Percentiles rank a stretch among this genome's conserved stretches.
phyloP scores from a whole-genome alignment of 2,329 filamentous ascomycete species.

The Exserohilum turcica region DNA sequence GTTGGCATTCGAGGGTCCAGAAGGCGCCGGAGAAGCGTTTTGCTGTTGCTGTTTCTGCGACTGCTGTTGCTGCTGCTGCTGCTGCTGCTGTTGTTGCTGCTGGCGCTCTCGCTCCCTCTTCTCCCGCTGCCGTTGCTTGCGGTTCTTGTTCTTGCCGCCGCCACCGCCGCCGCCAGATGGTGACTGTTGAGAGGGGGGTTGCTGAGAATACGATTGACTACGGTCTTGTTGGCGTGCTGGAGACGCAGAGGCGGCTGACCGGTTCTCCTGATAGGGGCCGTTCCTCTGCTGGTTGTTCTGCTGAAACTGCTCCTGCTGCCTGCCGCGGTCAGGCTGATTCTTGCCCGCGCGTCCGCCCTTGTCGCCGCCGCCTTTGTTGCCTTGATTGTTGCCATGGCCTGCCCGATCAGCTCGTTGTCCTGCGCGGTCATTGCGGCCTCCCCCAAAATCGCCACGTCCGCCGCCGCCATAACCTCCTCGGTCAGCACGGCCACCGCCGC shows the following conservation, averaged over 20 bases:
- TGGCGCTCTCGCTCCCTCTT: constrained; percentile 35
- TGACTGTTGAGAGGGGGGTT: constrained; percentile 24
- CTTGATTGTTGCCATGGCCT: constrained; percentile 23
- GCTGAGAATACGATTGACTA: constrained; percentile 22
- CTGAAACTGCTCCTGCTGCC: constrained; percentile 26
- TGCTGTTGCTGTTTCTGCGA: constrained; percentile 16
- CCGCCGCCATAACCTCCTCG: constrained; percentile 29
- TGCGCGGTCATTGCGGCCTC: constrained; percentile 28
- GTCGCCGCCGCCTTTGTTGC: constrained; percentile 23
- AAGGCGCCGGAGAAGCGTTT: constrained; percentile 27
- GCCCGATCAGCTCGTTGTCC: constrained; percentile 34
- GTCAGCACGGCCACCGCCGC: constrained; percentile 37
- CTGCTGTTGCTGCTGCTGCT: constrained; percentile 16
- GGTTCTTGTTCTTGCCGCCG: constrained; percentile 38
- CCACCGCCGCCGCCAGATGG: constrained; percentile 27
- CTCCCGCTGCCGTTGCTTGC: constrained; percentile 36
- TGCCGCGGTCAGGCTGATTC: constrained; percentile 32
- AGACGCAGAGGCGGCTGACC: constrained; percentile 26
- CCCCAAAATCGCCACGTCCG: constrained; percentile 19
- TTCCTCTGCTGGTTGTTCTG: constrained; percentile 23
- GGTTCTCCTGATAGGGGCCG: constrained; percentile 30
- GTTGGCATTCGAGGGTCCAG: constrained; percentile 24
- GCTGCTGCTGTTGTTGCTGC: constrained; percentile 20
- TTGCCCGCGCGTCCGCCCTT: constrained; percentile 34
- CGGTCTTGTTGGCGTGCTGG: constrained; percentile 33